Evolutionary conservation across 345 rosid species (phyloP).

Genomic region (Camelina sativa): DNA sequence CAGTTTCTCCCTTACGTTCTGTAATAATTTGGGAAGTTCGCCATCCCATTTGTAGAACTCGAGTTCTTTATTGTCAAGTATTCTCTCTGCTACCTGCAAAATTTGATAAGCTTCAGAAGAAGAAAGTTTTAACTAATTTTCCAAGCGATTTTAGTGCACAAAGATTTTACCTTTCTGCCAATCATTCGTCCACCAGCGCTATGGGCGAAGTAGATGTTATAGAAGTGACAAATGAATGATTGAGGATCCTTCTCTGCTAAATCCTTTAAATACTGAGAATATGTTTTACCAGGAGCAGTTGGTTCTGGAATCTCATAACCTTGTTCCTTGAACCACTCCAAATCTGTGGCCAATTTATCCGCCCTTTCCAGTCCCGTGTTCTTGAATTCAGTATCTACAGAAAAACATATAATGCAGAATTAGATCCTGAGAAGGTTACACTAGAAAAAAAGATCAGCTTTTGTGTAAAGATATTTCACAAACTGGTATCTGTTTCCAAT

Average conservation of each 20-base stretch:
- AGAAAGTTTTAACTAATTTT: background rate
- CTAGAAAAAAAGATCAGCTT: background rate
- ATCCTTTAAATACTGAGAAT: conserved; percentile 64
- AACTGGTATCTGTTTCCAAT: background rate
- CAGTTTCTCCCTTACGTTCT: conserved; percentile 83
- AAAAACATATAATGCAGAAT: conserved; percentile 15
- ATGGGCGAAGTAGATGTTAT: conserved; percentile 91
- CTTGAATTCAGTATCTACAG: conserved; percentile 80
- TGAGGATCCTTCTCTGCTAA: conserved; percentile 88
- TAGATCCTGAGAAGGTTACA: background rate
- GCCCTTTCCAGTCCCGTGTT: conserved; percentile 89
- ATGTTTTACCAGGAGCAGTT: conserved; percentile 71
- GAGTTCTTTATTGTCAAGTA: conserved; percentile 68
- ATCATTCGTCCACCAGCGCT: conserved; percentile 98
- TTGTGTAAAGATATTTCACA: background rate
- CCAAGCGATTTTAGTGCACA: background rate
- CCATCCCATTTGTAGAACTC: conserved; percentile 95
- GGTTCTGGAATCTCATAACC: conserved; percentile 86
- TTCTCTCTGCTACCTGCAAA: conserved; percentile 67
- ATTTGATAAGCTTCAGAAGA: conserved; percentile 17
- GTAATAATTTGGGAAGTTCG: conserved; percentile 71
- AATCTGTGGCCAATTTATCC: conserved; percentile 65
- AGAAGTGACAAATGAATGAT: conserved; percentile 96
- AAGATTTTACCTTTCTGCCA: conserved; percentile 73
- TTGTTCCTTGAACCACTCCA: conserved; percentile 90